These are phyloP conservation scores for Ruellia speciosa DNA, from an alignment of 305 asterid genomes.

Conservation along the genomic window DNA sequence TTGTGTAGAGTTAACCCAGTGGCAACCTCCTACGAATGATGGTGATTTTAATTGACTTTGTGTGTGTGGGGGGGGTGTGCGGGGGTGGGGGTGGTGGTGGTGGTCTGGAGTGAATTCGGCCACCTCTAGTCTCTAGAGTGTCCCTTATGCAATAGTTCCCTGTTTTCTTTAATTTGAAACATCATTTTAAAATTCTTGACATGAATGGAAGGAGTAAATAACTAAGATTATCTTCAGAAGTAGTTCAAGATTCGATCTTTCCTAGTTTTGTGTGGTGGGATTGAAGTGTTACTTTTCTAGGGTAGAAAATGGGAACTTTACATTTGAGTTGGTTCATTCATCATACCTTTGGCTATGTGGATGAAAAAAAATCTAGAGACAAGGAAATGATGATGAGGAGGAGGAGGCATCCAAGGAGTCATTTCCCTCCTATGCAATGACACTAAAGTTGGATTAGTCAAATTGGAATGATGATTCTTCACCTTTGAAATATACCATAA, in stretches of 20 bases:
- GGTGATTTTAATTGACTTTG: neutral
- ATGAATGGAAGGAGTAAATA: too few relatives aligned
- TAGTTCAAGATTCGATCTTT: slow-evolving; percentile 1
- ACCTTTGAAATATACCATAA: too few relatives aligned
- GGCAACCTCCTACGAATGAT: neutral
- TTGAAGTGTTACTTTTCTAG: neutral
- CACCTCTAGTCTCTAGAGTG: too few relatives aligned
- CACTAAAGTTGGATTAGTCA: neutral
- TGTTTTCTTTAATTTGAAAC: too few relatives aligned
- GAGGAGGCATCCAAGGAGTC: neutral
- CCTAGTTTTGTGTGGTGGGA: neutral
- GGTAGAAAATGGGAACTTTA: neutral
- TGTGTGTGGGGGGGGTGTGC: too few relatives aligned
- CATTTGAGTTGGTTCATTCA: neutral
- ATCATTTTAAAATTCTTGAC: too few relatives aligned
- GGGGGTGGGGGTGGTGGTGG: too few relatives aligned
- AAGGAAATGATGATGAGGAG: neutral
- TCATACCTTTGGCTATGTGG: neutral
- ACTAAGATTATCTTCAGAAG: neutral
- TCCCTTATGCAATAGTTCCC: neutral
- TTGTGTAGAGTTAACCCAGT: neutral
- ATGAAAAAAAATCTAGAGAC: neutral
- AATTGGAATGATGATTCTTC: neutral
- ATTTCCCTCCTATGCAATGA: neutral
- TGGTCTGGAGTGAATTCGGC: neutral